Conservation (phyloP, 192 early-diverging fungal species). For the Linnemannia hyalina region DNA sequence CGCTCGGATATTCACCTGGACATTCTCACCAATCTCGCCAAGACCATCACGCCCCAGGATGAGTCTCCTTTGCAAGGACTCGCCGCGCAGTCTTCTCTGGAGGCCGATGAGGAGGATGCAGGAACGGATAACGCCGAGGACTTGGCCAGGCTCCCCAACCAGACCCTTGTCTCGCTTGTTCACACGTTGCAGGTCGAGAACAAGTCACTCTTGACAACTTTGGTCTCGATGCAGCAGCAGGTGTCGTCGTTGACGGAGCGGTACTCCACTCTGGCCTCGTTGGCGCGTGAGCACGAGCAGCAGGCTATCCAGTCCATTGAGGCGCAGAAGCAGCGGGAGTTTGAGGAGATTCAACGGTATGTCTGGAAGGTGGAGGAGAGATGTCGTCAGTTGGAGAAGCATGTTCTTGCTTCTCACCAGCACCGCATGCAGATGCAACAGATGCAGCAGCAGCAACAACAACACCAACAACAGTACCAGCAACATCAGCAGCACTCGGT, state of each 20-base stretch:
- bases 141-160: conserved; percentile 33
- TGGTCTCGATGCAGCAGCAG: conserved; percentile 65
- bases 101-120: conserved; percentile 23
- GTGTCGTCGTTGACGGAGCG: conserved; percentile 58
- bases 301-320: conserved; percentile 59
- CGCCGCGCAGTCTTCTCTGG: neutral
- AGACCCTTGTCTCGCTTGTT: conserved; percentile 46
- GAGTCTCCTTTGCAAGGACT: neutral
- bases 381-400: conserved; percentile 54
- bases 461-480: conserved; percentile 23
- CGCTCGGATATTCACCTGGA: neutral
- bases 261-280: conserved; percentile 57
- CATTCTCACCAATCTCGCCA: neutral
- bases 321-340: conserved; percentile 61
- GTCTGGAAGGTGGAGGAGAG: conserved; percentile 58
- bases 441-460: conserved; percentile 40
- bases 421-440: conserved; percentile 47
- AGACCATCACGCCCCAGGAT: neutral
- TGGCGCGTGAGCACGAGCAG: conserved; percentile 61
- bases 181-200: conserved; percentile 62
- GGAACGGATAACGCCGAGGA: conserved; percentile 29
- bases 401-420: conserved; percentile 32
- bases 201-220: conserved; percentile 53
- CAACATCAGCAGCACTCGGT: conserved; percentile 30
- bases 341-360: conserved; percentile 66